Base-by-base conservation (phyloP, 345 rosid species). In the Nasturtium officinale region DNA sequence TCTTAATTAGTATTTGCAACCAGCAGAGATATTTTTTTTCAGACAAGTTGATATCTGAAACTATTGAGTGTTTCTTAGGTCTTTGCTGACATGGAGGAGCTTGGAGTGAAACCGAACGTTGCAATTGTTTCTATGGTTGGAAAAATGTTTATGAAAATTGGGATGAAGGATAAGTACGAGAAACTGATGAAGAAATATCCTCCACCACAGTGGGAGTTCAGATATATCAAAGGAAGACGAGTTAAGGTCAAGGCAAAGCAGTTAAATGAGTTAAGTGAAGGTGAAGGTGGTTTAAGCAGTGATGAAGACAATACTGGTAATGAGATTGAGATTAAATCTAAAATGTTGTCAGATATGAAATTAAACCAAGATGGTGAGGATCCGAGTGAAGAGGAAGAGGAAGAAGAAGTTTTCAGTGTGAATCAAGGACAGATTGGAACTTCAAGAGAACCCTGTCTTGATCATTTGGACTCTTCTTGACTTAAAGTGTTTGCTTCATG, bases 71-170 rank as follows among this genome's bases (percentile, higher is more conserved):
- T 15, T 18, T 26, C 48, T 69, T 56, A 89, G 99, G 78, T 91
- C 77, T 95, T 95, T 82, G 99, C 96, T 51, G 97, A 95, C 76
- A 95, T 95, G 99, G 99, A 91, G 84, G 99, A 95, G 82, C 96
- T 89, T 47, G 89, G 90, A 21, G 82, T 95, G 61, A 81, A 81
- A 61, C 99, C 97, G 7, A 79, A 79, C 65, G 57, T 79, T 62
- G 40, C 96, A 11, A 83, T 83, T 45, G 89, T 91, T 59, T 55
- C 77, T 13, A 88, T 95, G 99, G 74, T 89, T 76, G 98, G 95
- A 25, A 79, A 79, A 40, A 87, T 81, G 57, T 91, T 94, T 82
- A 70, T 79, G 77, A 83, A 85, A 73, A 64, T 87, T 15, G 90
- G 78, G 30, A 88, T 88, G 97, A 50, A 73, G 67, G 97, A 94